Conservation (phyloP, 352 stramenopile species). For the Globisporangium uncinulatum region DNA sequence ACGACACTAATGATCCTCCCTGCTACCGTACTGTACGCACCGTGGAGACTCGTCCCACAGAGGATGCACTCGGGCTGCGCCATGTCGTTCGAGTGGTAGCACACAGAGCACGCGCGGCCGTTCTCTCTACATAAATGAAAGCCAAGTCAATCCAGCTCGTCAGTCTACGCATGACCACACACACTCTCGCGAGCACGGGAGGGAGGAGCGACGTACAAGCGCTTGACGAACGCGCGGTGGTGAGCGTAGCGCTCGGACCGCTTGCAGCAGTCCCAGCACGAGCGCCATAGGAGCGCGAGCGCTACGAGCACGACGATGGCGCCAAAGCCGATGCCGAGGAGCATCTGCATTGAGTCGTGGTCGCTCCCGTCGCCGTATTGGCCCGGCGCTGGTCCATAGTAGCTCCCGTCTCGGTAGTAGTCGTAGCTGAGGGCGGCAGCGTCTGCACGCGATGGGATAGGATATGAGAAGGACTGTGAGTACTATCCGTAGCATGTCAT, state of each 20-base stretch:
- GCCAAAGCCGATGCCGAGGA: constrained; percentile 28
- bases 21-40: constrained; percentile 11
- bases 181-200: neutral
- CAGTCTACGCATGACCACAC: neutral
- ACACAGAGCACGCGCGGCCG: constrained; percentile 48
- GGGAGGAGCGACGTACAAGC: constrained; percentile 21
- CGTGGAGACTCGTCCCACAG: constrained; percentile 35
- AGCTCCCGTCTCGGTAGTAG: constrained; percentile 3
- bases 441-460: neutral
- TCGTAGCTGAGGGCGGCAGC: neutral
- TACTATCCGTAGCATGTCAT: too few species aligned
- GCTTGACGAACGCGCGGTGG: constrained; percentile 42
- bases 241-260: constrained; percentile 22
- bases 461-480: too few species aligned
- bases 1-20: neutral
- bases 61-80: constrained; percentile 42
- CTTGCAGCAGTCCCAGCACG: constrained; percentile 42
- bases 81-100: constrained; percentile 51
- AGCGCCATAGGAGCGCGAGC: constrained; percentile 37
- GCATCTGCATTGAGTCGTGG: constrained; percentile 15
- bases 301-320: constrained; percentile 30
- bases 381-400: neutral
- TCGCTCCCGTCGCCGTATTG: constrained; percentile 9
- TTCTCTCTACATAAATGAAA: constrained; percentile 16
- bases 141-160: too few species aligned